Percentiles rank a stretch among this genome's conserved stretches.
Conservation (phyloP, 2,329 filamentous ascomycete genomes). For the Metarhizium humberi region DNA sequence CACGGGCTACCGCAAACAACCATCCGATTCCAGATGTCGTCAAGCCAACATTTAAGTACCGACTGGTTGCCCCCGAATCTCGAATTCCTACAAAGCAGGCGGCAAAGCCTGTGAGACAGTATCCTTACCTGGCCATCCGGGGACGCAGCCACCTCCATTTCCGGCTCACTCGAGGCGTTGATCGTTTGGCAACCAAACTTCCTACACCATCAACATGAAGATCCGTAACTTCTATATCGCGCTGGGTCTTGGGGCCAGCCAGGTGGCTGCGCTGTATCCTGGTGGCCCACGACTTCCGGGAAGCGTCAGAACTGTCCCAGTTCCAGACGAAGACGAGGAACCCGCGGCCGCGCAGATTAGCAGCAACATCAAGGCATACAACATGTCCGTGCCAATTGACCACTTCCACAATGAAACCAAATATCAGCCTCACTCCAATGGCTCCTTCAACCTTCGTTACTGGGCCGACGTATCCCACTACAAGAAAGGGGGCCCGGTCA, state of each 20-base stretch:
- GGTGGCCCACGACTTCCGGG: background rate
- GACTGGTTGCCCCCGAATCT: too few species aligned
- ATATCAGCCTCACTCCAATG: conserved; percentile 69
- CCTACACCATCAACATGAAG: background rate
- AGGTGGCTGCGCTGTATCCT: background rate
- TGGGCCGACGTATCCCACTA: conserved; percentile 77
- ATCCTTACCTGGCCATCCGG: background rate
- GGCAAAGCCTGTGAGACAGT: too few species aligned
- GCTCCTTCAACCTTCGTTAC: conserved; percentile 62
- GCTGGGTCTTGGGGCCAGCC: background rate
- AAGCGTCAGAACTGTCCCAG: background rate
- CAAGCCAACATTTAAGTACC: too few species aligned
- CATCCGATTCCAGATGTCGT: too few species aligned
- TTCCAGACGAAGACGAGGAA: background rate
- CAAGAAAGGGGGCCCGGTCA: conserved; percentile 67
- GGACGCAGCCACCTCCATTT: background rate
- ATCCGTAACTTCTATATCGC: background rate
- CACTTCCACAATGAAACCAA: conserved; percentile 73
- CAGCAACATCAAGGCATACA: conserved; percentile 14
- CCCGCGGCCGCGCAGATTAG: background rate
- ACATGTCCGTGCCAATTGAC: conserved; percentile 51
- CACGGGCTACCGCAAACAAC: too few species aligned
- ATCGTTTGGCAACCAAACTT: too few species aligned
- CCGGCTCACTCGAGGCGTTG: too few species aligned
- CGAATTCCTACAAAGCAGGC: too few species aligned